Base-by-base conservation (phyloP, 2,329 filamentous ascomycete species). In the Fusarium cicatricum region DNA sequence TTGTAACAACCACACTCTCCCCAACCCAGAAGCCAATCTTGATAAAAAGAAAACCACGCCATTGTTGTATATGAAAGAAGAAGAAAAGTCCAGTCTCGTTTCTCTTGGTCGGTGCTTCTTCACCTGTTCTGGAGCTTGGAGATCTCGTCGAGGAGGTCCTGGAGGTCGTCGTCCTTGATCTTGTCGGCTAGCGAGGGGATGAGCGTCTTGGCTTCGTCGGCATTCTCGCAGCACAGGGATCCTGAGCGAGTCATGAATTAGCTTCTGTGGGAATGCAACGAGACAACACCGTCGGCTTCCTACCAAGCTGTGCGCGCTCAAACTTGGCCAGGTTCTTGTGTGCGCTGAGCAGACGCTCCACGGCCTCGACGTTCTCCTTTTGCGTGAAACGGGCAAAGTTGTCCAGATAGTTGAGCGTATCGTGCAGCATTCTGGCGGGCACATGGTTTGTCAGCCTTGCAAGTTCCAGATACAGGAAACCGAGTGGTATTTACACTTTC, bases 341-440 rank as follows among this genome's bases (percentile, higher is more conserved):
- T 54, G 89, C 85, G 65, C 90, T 90, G 61, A 97, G 83, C 67
- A 97, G 80, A 55, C 91, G 87, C 77, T 96, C 92, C 28, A 98
- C 92, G n/a, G 92, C 91, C 78, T 97, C 91, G 71, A 97, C 90
- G 65, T 95, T 95, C 75, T 96, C 91, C 74, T 94, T 92, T 70
- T 93, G 88, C 79, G 97, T 96, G 84, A 98, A 98, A 31, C 95
- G 90, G 15, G 93, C 90, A 77, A 99, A 99, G 60, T 92, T 88
- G 69, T 97, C 92, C 48, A 98, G 86, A 77, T 99, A 98, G 71
- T 93, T 91, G 64, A 92, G 84, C 21, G 94, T 97, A 75, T 96
- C 93, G 60, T 86, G 87, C 52, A 97, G 83, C 75, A 93, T 92
- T 71, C 87, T 90, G 50, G 23, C 26, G 4, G 36, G 33, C 17